phyloP scores from a whole-genome alignment of 1,284 basidiomycete species.

The Cryptococcus jaspeensis region DNA sequence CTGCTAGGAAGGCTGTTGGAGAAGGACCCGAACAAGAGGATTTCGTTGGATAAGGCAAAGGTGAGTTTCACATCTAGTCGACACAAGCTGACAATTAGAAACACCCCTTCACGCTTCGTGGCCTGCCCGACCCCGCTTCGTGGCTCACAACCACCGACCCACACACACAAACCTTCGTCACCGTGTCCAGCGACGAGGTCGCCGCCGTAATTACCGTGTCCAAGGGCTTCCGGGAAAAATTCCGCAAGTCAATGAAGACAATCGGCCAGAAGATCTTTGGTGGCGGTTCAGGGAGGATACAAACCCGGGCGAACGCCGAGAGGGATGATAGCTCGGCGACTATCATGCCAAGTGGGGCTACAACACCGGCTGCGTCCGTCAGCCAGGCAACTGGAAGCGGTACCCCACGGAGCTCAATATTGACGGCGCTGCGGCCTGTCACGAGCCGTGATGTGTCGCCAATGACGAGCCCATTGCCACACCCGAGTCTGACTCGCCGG shows the following conservation, averaged over 20 bases:
- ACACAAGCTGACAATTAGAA: slow-evolving; percentile 23
- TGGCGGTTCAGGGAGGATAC: background rate
- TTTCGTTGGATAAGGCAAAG: slow-evolving; percentile 82
- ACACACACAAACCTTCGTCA: slow-evolving; percentile 59
- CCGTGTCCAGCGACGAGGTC: slow-evolving; percentile 78
- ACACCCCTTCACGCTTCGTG: slow-evolving; percentile 72
- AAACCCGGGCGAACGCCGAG: too few relatives aligned
- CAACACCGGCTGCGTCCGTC: too few relatives aligned
- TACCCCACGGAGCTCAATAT: slow-evolving; percentile 7
- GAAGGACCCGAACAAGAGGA: slow-evolving; percentile 76
- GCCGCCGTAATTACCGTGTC: slow-evolving; percentile 63
- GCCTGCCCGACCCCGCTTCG: slow-evolving; percentile 66
- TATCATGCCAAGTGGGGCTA: too few relatives aligned
- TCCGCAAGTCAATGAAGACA: slow-evolving; percentile 41
- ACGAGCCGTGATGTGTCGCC: slow-evolving; percentile 17
- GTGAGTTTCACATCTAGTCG: slow-evolving; percentile 53
- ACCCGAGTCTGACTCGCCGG: slow-evolving; percentile 18
- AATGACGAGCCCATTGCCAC: slow-evolving; percentile 20
- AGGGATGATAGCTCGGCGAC: too few relatives aligned
- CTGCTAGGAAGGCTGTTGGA: slow-evolving; percentile 74
- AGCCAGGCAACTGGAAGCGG: too few relatives aligned
- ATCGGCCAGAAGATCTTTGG: slow-evolving; percentile 35
- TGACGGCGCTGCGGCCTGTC: slow-evolving; percentile 2
- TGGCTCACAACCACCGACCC: slow-evolving; percentile 79
- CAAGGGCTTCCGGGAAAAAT: slow-evolving; percentile 37